phyloP scores from a whole-genome alignment of 176 grass and related monocot species.

The Tuctoria greenei region DNA sequence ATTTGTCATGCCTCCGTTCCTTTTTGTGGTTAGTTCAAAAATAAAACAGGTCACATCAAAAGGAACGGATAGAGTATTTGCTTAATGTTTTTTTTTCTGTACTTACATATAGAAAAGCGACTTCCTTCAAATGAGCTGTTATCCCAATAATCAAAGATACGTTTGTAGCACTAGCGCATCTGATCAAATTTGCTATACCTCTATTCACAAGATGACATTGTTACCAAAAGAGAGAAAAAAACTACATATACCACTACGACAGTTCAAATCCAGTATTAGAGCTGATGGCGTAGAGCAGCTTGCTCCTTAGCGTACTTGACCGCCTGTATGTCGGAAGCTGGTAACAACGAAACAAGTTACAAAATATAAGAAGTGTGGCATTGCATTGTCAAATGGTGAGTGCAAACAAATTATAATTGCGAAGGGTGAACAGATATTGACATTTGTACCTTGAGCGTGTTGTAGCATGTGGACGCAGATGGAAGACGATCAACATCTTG shows the following conservation, averaged over 20 bases:
- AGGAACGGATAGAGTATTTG: too few species aligned
- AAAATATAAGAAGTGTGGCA: not conserved
- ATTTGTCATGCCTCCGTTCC: not conserved
- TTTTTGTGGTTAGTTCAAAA: too few species aligned
- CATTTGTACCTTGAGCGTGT: conserved; percentile 79
- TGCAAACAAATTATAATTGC: not conserved
- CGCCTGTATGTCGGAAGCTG: conserved; percentile 89
- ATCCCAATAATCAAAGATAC: not conserved
- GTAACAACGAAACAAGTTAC: not conserved
- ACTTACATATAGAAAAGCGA: not conserved
- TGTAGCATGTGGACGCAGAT: conserved; percentile 97
- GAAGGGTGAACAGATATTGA: not conserved
- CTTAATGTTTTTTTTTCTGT: not conserved
- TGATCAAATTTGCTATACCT: conserved; percentile 37
- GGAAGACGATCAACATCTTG: conserved; percentile 95
- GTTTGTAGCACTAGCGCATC: not conserved
- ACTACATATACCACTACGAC: conserved; percentile 45
- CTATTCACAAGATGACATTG: conserved; percentile 55
- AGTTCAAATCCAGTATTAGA: conserved; percentile 94
- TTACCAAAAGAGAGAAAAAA: not conserved
- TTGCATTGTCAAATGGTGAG: not conserved
- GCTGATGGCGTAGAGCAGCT: conserved; percentile 84
- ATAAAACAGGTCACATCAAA: too few species aligned
- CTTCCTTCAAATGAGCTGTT: not conserved
- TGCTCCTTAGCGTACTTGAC: conserved; percentile 79